phyloP scores from a whole-genome alignment of 1,284 basidiomycete genomes.

The Ustilago crameri region DNA sequence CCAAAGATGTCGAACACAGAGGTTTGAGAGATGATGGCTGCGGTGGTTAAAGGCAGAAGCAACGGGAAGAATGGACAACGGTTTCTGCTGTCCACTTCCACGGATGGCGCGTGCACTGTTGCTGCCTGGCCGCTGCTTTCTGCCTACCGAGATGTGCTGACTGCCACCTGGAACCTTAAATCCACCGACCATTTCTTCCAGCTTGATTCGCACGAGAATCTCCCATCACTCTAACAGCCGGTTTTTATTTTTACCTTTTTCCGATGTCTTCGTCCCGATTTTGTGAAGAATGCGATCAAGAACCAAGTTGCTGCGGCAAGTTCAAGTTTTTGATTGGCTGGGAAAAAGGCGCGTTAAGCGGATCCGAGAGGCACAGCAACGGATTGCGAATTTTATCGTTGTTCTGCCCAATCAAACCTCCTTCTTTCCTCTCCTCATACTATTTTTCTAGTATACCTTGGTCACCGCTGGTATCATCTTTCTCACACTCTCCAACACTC shows the following conservation, averaged over 20 bases:
- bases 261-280: neutral
- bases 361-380: no score
- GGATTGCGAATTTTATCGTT: slow-evolving; percentile 18
- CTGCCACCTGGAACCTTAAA: neutral
- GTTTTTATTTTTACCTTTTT: no score
- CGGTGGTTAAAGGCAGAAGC: neutral
- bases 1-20: neutral
- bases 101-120: slow-evolving; percentile 40
- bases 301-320: slow-evolving; percentile 41
- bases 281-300: neutral
- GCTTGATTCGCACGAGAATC: neutral
- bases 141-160: neutral
- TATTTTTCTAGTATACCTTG: slow-evolving; percentile 56
- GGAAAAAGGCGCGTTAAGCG: no score
- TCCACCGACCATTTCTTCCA: neutral
- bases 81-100: neutral
- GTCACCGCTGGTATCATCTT: slow-evolving; percentile 70
- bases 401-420: slow-evolving; percentile 7
- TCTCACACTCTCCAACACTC: slow-evolving; percentile 71
- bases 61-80: neutral
- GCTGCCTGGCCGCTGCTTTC: neutral
- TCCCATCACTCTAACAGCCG: no score
- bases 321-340: slow-evolving; percentile 27
- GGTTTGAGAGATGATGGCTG: neutral
- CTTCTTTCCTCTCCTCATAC: slow-evolving; percentile 41